Evolutionary conservation across 768 basidiomycete species (phyloP).

Genomic region (Boletus reticulatus): DNA sequence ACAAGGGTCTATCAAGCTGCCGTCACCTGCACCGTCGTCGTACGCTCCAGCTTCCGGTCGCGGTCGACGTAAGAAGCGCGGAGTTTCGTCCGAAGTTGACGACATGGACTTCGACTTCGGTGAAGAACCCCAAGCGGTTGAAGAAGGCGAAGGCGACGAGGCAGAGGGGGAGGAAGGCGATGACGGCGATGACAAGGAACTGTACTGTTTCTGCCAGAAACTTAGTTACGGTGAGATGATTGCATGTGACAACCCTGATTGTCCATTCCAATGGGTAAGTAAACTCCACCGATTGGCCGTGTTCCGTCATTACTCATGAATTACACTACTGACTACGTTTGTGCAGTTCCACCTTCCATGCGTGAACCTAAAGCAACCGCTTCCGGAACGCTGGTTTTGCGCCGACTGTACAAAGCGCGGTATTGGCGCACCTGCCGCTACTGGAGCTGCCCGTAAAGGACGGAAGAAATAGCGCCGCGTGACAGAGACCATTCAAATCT

Average conservation of each 20-base stretch:
- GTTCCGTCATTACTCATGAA: background rate
- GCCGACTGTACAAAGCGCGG: slow-evolving; percentile 46
- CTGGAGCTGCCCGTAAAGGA: slow-evolving; percentile 36
- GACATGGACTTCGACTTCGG: slow-evolving; percentile 35
- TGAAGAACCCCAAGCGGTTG: slow-evolving; percentile 28
- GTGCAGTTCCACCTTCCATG: slow-evolving; percentile 61
- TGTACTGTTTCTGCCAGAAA: slow-evolving; percentile 65
- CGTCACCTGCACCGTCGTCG: slow-evolving; percentile 34
- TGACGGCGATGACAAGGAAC: slow-evolving; percentile 54
- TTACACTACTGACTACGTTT: slow-evolving; percentile 11
- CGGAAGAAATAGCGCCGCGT: slow-evolving; percentile 37
- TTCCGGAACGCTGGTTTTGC: slow-evolving; percentile 61
- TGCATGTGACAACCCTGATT: slow-evolving; percentile 57
- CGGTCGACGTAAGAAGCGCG: slow-evolving; percentile 36
- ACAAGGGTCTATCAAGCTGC: slow-evolving; percentile 33
- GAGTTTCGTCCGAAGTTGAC: slow-evolving; percentile 34
- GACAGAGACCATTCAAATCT: background rate
- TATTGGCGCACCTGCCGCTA: slow-evolving; percentile 30
- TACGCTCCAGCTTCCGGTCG: slow-evolving; percentile 29
- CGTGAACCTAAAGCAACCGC: slow-evolving; percentile 53
- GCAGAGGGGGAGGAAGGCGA: slow-evolving; percentile 45
- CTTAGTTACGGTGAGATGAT: slow-evolving; percentile 69
- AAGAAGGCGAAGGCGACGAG: slow-evolving; percentile 34
- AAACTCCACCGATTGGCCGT: background rate
- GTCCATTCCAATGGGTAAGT: slow-evolving; percentile 62